Base-by-base conservation (phyloP, 2,329 filamentous ascomycete genomes). In the Drechslerella coelobrocha region DNA sequence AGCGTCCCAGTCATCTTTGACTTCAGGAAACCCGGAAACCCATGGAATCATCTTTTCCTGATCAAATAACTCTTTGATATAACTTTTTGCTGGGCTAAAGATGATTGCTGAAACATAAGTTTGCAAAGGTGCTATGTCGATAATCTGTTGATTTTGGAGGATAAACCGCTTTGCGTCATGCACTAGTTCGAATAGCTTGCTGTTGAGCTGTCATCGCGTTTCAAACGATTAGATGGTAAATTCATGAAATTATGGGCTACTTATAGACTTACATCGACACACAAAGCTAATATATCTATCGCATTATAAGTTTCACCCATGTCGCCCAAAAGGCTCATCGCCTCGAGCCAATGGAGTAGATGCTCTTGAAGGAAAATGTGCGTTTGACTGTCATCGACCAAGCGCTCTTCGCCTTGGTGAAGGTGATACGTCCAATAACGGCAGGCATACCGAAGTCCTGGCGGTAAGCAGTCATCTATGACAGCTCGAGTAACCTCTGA, bases 301-400 rank as follows among this genome's bases (percentile, higher is more conserved):
- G 59, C 72, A 23, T 54, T 27, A 34, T 60, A 50, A 23, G 61
- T 61, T 61, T 72, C 62, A 19, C 52, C 74, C 0, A 73, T 61
- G 57, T 76, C 75, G 34, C 73, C 65, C 26, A 78, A 75, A 41
- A 76, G 75, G 29, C 76, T 75, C 48, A 79, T 73, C 7, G 77
- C 78, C 65, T 80, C 77, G 26, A 80, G 75, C 78, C 78, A 80
- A 65, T 79, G 75, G 1, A 79, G 76, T 54, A 78, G 48, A 73
- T 79, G 75, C 50, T 65, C 54, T 59, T 75, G 60, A 4, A 80
- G 74, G 68, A 80, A 80, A 8, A 59, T 19, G 56, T 78, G 72
- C 10, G 71, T 75, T 57, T 72, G 19, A 26, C 76, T 73, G 56
- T 63, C 55, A 65, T 78, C 75, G 60, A 71, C 69, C 73, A 76